Evolutionary conservation across 2,329 filamentous ascomycete species (phyloP), one percentile per base, ranked within the genome.

Genomic region (Epichloe glyceriae): DNA sequence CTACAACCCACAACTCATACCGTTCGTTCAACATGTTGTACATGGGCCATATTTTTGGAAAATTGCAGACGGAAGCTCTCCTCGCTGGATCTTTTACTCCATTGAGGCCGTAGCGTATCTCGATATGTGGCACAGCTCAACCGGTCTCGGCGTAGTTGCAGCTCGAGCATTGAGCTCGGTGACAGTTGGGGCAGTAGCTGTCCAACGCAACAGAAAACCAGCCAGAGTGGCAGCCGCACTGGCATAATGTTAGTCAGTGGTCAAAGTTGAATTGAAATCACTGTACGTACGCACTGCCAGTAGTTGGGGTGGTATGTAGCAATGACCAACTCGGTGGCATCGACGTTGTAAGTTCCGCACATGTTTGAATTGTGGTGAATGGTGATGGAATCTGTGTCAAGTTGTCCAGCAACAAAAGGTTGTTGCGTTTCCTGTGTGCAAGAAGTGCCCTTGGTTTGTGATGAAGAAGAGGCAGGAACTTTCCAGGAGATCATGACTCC

Each of bases 221-320:
- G 35, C 57, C 57, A 26, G 40, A 45, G 17, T 35, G 30, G 52
- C 57, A 59, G 4, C 40, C 42, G 56, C 57, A 59, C 57, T 59
- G 20, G 5, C 4, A n/a, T 2, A 10, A 47, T n/a, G 49, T 54
- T 30, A 56, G 49, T 20, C 12, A 12, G 33, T 6, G 26, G 4
- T 15, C 11, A 43, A 6, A 15, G 34, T 4, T 6, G 11, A 26
- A 2, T 6, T n/a, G n/a, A 15, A 22, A 22, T 26, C 19, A 30
- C 14, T 17, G 0, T n/a, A 50, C 55, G 5, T 56, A 58, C 56
- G 44, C 56, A 58, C 50, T 53, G 52, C 56, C 52, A 55, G 39
- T 40, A 40, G 40, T 15, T 48, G 1, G 52, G 30, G 11, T 37
- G 15, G 4, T 40, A 8, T 42, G 39, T 50, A 22, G 26, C 26